Percentiles rank a stretch among this genome's conserved stretches.
Evolutionary conservation across 2,329 filamentous ascomycete species (phyloP).

Genomic region (Scytalidium lignicola): DNA sequence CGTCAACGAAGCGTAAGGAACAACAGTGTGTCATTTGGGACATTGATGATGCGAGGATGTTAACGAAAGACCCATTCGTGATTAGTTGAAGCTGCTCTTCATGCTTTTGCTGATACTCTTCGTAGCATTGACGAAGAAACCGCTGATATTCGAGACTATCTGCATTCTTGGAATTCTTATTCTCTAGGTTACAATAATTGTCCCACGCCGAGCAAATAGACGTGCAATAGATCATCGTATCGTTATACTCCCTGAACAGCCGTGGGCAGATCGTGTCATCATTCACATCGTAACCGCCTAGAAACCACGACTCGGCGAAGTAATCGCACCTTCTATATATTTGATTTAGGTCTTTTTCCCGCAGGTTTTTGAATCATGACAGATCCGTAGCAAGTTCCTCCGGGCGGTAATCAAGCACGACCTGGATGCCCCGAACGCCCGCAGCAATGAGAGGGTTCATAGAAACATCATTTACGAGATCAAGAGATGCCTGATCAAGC

Average conservation of each 20-base stretch:
- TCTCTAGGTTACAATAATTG: not conserved
- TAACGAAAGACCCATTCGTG: slow-evolving; percentile 2
- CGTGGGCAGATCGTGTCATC: not conserved
- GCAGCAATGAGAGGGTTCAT: not conserved
- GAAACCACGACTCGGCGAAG: not conserved
- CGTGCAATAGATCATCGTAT: not conserved
- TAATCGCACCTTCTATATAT: not conserved
- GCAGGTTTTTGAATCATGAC: not conserved
- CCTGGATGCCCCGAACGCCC: not conserved
- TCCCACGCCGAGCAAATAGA: not conserved
- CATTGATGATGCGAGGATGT: slow-evolving; percentile 2
- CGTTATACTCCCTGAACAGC: not conserved
- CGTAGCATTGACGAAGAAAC: not conserved
- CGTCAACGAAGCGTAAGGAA: slow-evolving; percentile 1
- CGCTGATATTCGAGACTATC: not conserved
- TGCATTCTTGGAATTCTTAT: not conserved
- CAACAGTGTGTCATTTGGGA: not conserved
- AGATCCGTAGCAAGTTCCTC: not conserved
- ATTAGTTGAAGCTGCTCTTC: slow-evolving; percentile 3
- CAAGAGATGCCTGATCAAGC: slow-evolving; percentile 1
- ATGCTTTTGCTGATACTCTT: not conserved
- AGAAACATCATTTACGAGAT: not conserved
- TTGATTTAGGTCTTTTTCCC: not conserved
- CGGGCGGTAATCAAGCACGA: slow-evolving; percentile 1
- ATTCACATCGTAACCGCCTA: not conserved